These are phyloP conservation scores for Tuber aestivum DNA, from an alignment of 495 filamentous ascomycete species.

Conservation along the genomic window DNA sequence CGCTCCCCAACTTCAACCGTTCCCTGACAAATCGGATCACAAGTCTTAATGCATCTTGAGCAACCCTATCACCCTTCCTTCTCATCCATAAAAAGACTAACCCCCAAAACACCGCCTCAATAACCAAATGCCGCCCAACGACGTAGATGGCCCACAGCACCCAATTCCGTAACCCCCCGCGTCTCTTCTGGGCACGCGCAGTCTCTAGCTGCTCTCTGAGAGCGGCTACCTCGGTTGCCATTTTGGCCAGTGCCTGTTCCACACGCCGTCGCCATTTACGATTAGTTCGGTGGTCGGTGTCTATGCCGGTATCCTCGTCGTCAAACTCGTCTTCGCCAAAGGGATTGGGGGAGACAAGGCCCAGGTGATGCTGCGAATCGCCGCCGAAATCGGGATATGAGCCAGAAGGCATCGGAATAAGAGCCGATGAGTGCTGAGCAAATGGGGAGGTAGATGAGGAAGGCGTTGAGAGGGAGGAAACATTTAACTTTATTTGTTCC, in stretches of 20 bases:
- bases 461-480: constrained; percentile 54
- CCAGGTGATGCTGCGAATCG: constrained; percentile 18
- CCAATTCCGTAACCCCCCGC: constrained; percentile 59
- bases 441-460: constrained; percentile 44
- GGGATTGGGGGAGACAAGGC: constrained; percentile 33
- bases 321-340: constrained; percentile 46
- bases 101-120: constrained; percentile 64
- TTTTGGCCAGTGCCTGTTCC: constrained; percentile 77
- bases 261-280: constrained; percentile 67
- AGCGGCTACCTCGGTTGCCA: constrained; percentile 92
- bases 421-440: not conserved
- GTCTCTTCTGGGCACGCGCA: constrained; percentile 52
- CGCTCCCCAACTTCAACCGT: constrained; percentile 50
- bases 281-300: constrained; percentile 36
- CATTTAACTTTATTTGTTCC: constrained; percentile 91
- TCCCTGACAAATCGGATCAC: constrained; percentile 59
- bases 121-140: constrained; percentile 63
- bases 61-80: constrained; percentile 63
- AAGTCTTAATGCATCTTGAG: constrained; percentile 68
- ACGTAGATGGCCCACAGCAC: constrained; percentile 64
- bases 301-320: constrained; percentile 49
- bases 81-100: constrained; percentile 74
- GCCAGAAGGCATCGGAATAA: not conserved
- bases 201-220: constrained; percentile 83
- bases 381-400: constrained; percentile 1